These are phyloP conservation scores for Arthrinium phaeospermum DNA, from an alignment of 2,329 filamentous ascomycete genomes.

Conservation along the genomic window DNA sequence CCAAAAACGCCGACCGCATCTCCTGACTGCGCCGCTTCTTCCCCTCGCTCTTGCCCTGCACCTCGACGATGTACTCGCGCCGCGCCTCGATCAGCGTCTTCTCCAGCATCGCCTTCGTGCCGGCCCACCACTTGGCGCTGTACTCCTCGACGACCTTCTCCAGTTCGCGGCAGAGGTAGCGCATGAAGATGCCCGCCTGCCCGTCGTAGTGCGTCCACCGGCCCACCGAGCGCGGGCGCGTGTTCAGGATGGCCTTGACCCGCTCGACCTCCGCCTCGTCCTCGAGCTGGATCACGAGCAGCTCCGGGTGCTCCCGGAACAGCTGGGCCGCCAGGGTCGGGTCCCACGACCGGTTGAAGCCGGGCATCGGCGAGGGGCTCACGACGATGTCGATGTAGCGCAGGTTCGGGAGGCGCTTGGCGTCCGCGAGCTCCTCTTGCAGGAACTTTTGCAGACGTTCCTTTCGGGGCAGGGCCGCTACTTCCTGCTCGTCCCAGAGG, in stretches of 20 bases:
- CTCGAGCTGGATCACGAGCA: neutral
- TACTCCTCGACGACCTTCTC: neutral
- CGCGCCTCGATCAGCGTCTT: conserved; percentile 11
- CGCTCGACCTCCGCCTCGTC: neutral
- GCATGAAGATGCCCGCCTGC: conserved; percentile 2
- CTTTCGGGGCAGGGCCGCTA: neutral
- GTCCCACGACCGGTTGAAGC: conserved; percentile 14
- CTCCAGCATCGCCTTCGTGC: conserved; percentile 10
- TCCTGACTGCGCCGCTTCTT: conserved; percentile 17
- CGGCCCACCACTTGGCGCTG: conserved; percentile 1
- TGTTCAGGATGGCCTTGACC: conserved; percentile 1
- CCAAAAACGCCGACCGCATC: neutral
- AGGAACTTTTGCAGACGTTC: neutral
- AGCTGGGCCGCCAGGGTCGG: neutral
- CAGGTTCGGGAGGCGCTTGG: conserved; percentile 16
- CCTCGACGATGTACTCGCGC: neutral
- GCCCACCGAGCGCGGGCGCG: neutral
- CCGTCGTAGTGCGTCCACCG: conserved; percentile 8
- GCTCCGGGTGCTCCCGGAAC: neutral
- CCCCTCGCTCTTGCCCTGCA: conserved; percentile 2
- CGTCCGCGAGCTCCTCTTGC: conserved; percentile 5
- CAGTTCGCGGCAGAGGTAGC: conserved; percentile 17
- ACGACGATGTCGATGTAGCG: conserved; percentile 14
- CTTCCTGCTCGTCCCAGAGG: neutral
- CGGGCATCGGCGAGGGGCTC: conserved; percentile 9